Percentiles rank a stretch among this genome's conserved stretches.
These are phyloP conservation scores for Senna tora DNA, from an alignment of 306 rosid species.

Conservation along the genomic window DNA sequence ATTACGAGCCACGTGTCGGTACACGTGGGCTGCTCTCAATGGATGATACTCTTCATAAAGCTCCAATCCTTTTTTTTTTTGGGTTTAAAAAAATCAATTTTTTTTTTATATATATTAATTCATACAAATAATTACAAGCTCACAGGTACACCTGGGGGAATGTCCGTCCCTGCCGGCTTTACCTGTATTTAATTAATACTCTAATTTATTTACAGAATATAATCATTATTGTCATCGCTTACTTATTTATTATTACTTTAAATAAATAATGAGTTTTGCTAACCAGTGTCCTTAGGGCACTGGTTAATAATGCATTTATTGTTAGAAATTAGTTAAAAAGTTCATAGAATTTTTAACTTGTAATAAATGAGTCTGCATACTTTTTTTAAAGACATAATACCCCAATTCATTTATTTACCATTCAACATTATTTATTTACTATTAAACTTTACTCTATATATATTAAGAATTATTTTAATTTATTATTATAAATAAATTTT, in stretches of 20 bases:
- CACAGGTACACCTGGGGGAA: slow-evolving; percentile 37
- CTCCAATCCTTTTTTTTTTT: slow-evolving; percentile 1
- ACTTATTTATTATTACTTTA: background rate
- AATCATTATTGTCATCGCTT: slow-evolving; percentile 8
- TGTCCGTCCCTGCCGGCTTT: slow-evolving; percentile 46
- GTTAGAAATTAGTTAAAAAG: too few relatives aligned
- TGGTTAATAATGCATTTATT: too few relatives aligned
- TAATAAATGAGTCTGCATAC: too few relatives aligned
- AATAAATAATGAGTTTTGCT: too few relatives aligned
- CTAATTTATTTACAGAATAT: background rate
- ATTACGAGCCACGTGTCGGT: slow-evolving; percentile 52
- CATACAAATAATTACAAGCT: background rate
- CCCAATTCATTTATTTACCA: too few relatives aligned
- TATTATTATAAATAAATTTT: too few relatives aligned
- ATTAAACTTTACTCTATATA: too few relatives aligned
- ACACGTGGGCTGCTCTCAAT: slow-evolving; percentile 32
- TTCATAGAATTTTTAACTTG: too few relatives aligned
- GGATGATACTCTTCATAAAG: background rate
- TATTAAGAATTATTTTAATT: too few relatives aligned
- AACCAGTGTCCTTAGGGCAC: too few relatives aligned
- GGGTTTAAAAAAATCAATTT: background rate
- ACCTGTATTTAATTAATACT: background rate
- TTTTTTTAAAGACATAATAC: too few relatives aligned
- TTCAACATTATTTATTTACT: too few relatives aligned
- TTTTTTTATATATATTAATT: background rate